Evolutionary conservation across 1,139 yeast genomes (phyloP).

Genomic region (Yamadazyma triangularis): DNA sequence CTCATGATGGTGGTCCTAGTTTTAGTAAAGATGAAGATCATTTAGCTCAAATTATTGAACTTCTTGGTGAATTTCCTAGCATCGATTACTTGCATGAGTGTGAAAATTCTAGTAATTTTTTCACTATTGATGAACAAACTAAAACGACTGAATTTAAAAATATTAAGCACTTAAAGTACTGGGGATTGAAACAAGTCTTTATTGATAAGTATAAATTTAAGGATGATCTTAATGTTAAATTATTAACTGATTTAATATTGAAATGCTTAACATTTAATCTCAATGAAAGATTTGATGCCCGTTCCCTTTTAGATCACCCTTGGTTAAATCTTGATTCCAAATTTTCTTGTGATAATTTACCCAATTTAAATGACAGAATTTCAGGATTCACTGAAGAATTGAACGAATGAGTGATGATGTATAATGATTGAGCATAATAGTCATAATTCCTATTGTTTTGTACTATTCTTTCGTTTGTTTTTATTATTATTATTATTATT

Average conservation of each 20-base stretch:
- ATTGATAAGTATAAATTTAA: slow-evolving; percentile 49
- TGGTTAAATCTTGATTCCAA: slow-evolving; percentile 32
- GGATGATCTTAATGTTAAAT: slow-evolving; percentile 19
- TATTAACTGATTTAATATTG: slow-evolving; percentile 33
- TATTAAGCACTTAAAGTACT: slow-evolving; percentile 60
- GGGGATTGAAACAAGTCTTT: slow-evolving; percentile 65
- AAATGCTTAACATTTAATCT: slow-evolving; percentile 36
- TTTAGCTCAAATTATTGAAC: slow-evolving; percentile 47
- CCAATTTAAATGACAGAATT: slow-evolving; percentile 17
- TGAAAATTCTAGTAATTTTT: slow-evolving; percentile 46
- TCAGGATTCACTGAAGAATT: slow-evolving; percentile 23
- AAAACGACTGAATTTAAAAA: slow-evolving; percentile 44
- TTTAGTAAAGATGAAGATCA: slow-evolving; percentile 49
- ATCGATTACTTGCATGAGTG: slow-evolving; percentile 48
- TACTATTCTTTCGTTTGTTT: too few relatives aligned
- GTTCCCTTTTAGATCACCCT: slow-evolving; percentile 37
- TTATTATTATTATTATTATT: too few relatives aligned
- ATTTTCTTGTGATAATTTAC: slow-evolving; percentile 4
- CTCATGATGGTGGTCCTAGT: slow-evolving; percentile 38
- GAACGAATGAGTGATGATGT: not conserved
- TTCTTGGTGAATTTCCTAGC: slow-evolving; percentile 56
- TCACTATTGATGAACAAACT: slow-evolving; percentile 36
- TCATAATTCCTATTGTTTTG: too few relatives aligned
- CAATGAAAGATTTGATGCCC: slow-evolving; percentile 34
- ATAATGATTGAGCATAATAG: not conserved